phyloP scores from a whole-genome alignment of 148 eudicot species.

The Arctostaphylos glauca region DNA sequence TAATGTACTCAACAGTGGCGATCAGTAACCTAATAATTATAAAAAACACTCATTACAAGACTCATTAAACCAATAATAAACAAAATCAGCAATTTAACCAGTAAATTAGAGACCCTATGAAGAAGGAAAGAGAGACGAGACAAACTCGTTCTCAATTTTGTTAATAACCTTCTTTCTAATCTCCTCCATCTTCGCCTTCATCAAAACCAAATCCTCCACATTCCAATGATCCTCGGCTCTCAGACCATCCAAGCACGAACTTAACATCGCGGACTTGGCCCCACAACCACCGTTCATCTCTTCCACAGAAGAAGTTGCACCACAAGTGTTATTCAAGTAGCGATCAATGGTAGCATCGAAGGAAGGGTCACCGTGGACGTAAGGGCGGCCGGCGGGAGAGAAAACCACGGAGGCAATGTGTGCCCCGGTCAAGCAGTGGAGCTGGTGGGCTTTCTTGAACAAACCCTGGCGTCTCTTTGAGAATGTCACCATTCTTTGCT shows the following conservation, averaged over 20 bases:
- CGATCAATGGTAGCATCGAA: neutral
- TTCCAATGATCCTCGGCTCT: neutral
- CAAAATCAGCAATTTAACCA: neutral
- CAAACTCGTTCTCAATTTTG: neutral
- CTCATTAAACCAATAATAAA: neutral
- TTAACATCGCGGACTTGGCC: too few species aligned
- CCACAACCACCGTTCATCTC: neutral
- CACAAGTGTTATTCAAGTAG: neutral
- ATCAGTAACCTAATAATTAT: too few species aligned
- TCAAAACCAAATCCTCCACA: neutral
- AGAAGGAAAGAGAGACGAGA: neutral
- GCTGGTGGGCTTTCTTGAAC: slow-evolving; percentile 8
- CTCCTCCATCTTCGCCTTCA: neutral
- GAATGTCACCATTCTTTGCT: slow-evolving; percentile 9
- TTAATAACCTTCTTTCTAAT: neutral
- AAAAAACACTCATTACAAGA: neutral
- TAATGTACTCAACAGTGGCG: too few species aligned
- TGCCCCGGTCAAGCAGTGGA: slow-evolving; percentile 3
- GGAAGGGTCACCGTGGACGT: slow-evolving; percentile 7
- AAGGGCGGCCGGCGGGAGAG: slow-evolving; percentile 13
- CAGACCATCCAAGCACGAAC: slow-evolving; percentile 2
- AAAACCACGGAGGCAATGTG: neutral
- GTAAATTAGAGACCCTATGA: neutral
- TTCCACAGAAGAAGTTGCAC: neutral
- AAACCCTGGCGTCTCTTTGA: slow-evolving; percentile 19